Percentiles rank a stretch among this genome's conserved stretches.
phyloP scores from a whole-genome alignment of 768 basidiomycete species.

The Nidularia pulvinata region DNA sequence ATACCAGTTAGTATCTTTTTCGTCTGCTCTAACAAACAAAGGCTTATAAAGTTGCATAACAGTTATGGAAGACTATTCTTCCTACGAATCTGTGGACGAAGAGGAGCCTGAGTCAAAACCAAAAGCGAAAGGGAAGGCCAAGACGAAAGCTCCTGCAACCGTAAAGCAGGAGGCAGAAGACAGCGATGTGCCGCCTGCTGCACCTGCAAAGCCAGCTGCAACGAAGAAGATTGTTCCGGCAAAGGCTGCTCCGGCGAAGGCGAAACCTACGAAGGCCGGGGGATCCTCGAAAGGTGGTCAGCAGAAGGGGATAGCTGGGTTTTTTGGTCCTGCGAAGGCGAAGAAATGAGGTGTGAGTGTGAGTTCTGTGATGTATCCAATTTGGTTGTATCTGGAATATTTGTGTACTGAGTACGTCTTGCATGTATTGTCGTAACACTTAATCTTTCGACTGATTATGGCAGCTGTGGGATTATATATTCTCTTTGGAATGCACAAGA shows the following conservation, averaged over 20 bases:
- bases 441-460: too few species aligned
- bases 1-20: conserved; percentile 51
- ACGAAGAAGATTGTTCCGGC: conserved; percentile 9
- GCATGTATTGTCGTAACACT: too few species aligned
- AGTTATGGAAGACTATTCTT: conserved; percentile 82
- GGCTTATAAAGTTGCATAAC: not conserved
- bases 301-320: conserved; percentile 28
- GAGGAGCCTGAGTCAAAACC: conserved; percentile 30
- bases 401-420: too few species aligned
- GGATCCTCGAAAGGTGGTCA: too few species aligned
- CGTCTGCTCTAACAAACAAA: not conserved
- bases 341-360: conserved; percentile 9
- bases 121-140: conserved; percentile 17
- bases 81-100: conserved; percentile 77
- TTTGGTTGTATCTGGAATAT: too few species aligned
- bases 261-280: conserved; percentile 13
- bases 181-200: conserved; percentile 5
- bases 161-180: conserved; percentile 15
- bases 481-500: too few species aligned
- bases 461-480: too few species aligned
- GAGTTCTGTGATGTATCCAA: not conserved
- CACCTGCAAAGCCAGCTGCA: conserved; percentile 7
- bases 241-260: conserved; percentile 15
- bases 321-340: conserved; percentile 29
- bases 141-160: conserved; percentile 9